These are phyloP conservation scores for Scutellaria baicalensis DNA, from an alignment of 257 asterid species.

Conservation along the genomic window DNA sequence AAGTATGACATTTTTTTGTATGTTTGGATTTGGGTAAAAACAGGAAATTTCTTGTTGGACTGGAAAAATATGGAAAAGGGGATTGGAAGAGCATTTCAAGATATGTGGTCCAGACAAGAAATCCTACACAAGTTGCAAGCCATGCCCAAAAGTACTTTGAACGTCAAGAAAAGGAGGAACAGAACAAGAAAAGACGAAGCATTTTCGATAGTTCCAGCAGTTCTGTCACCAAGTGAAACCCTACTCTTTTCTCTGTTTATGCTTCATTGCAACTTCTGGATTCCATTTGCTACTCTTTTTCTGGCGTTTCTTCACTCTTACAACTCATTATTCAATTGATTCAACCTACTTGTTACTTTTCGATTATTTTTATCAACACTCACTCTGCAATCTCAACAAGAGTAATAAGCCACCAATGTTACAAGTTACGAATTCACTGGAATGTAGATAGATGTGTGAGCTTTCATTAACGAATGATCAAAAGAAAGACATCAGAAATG, in stretches of 20 bases:
- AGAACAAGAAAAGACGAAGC: slow-evolving; percentile 36
- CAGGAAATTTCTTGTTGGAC: slow-evolving; percentile 40
- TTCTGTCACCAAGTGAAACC: neutral
- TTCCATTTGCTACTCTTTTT: neutral
- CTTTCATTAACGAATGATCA: neutral
- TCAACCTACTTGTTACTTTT: neutral
- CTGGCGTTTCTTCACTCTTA: neutral
- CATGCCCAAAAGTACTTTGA: slow-evolving; percentile 51
- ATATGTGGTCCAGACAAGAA: slow-evolving; percentile 31
- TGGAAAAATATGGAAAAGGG: slow-evolving; percentile 46
- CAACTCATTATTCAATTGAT: neutral
- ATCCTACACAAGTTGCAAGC: slow-evolving; percentile 46
- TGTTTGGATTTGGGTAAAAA: neutral
- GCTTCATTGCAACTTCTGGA: neutral
- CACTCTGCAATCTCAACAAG: neutral
- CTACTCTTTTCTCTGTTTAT: neutral
- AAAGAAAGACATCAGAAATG: neutral
- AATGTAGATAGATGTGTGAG: neutral
- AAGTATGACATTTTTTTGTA: neutral
- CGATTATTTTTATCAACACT: neutral
- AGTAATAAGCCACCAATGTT: neutral
- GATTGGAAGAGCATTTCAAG: slow-evolving; percentile 59
- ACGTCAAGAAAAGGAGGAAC: slow-evolving; percentile 39
- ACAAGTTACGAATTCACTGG: neutral
- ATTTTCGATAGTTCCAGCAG: slow-evolving; percentile 35